phyloP scores from a whole-genome alignment of 345 rosid genomes.

The Arabis alpina region DNA sequence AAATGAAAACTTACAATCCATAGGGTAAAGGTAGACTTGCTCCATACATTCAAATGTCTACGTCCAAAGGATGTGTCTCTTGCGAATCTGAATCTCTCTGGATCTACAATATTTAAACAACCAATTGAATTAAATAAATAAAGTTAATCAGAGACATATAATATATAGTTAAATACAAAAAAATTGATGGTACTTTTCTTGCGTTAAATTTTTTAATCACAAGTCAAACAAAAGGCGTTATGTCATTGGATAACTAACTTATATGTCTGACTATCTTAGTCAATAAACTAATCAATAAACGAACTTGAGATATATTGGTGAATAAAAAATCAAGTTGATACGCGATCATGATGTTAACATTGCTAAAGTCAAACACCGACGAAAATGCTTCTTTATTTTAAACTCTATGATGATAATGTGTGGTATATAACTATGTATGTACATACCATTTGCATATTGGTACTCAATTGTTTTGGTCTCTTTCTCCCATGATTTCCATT shows the following conservation, averaged over 20 bases:
- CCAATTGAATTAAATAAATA: constrained; percentile 1
- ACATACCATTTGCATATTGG: constrained; percentile 75
- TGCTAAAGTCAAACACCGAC: constrained; percentile 23
- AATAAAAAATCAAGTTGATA: constrained; percentile 3
- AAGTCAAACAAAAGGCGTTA: constrained; percentile 29
- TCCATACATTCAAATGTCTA: constrained; percentile 79
- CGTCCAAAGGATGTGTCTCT: constrained; percentile 94
- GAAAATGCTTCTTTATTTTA: neutral
- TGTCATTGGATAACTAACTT: constrained; percentile 19
- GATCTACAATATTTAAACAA: constrained; percentile 57
- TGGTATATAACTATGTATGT: neutral
- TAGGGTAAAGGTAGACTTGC: constrained; percentile 60
- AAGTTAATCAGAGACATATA: neutral
- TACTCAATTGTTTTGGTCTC: constrained; percentile 85
- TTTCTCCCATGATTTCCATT: constrained; percentile 85
- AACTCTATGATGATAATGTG: neutral
- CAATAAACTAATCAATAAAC: constrained; percentile 20
- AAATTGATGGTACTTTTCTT: neutral
- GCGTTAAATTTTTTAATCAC: constrained; percentile 21
- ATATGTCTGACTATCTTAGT: constrained; percentile 2
- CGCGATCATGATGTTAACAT: constrained; percentile 33
- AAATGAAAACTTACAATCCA: constrained; percentile 74
- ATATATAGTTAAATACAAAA: neutral
- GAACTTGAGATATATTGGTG: constrained; percentile 4
- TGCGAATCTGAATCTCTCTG: constrained; percentile 93